Conservation (phyloP, 2,329 filamentous ascomycete genomes). For the Huntiella omanensis region DNA sequence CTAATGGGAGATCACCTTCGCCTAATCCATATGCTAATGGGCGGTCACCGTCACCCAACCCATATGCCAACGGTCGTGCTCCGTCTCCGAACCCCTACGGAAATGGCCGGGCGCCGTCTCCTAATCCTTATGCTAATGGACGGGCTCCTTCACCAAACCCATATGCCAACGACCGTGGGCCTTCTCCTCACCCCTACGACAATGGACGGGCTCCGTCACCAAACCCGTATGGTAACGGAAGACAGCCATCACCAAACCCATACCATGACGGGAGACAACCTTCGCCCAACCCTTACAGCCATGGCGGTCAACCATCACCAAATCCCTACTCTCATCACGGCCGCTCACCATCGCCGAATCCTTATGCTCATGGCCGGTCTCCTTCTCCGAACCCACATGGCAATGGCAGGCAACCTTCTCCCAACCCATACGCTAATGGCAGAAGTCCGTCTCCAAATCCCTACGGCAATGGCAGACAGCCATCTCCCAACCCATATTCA, state of each 20-base stretch:
- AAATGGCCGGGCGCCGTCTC: too few species aligned
- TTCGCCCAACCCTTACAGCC: conserved; percentile 1
- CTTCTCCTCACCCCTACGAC: not conserved
- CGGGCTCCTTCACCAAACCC: conserved; percentile 3
- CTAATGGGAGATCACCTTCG: not conserved
- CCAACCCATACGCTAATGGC: conserved; percentile 1
- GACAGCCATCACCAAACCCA: conserved; percentile 4
- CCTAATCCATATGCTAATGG: not conserved
- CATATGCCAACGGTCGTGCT: not conserved
- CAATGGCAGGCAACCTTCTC: conserved; percentile 1
- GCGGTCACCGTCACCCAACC: not conserved
- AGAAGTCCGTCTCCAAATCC: conserved; percentile 3
- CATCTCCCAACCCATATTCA: conserved; percentile 2
- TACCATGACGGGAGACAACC: not conserved
- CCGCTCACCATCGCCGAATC: conserved; percentile 1
- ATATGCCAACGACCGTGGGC: not conserved
- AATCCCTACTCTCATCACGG: conserved; percentile 4
- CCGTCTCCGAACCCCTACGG: too few species aligned
- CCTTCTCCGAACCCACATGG: conserved; percentile 3
- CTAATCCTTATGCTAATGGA: not conserved
- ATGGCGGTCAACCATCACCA: conserved; percentile 1
- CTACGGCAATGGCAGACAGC: conserved; percentile 10
- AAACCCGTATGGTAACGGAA: not conserved
- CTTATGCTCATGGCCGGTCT: not conserved
- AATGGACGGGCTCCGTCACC: not conserved